phyloP scores from a whole-genome alignment of 2,329 filamentous ascomycete species.

The Hypoxylon sp. region DNA sequence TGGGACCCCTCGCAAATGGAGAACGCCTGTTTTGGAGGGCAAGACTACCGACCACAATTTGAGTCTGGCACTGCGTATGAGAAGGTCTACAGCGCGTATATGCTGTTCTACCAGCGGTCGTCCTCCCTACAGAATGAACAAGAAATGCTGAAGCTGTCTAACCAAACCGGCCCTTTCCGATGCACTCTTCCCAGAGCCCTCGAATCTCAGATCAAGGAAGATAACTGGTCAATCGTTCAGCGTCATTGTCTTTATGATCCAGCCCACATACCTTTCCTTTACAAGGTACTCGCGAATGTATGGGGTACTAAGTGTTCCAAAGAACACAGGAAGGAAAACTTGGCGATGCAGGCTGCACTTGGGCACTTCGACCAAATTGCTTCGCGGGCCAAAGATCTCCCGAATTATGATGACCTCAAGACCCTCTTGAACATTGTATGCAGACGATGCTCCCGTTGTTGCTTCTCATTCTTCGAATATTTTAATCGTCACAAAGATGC shows the following conservation, averaged over 20 bases:
- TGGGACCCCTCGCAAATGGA: slow-evolving; percentile 83
- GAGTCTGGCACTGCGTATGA: slow-evolving; percentile 65
- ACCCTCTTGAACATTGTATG: slow-evolving; percentile 63
- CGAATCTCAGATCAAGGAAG: slow-evolving; percentile 71
- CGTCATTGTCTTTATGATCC: slow-evolving; percentile 85
- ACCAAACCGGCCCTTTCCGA: slow-evolving; percentile 57
- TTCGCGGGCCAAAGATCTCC: slow-evolving; percentile 75
- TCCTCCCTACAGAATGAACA: slow-evolving; percentile 71
- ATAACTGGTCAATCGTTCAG: slow-evolving; percentile 80
- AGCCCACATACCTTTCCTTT: slow-evolving; percentile 75
- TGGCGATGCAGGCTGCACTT: slow-evolving; percentile 67
- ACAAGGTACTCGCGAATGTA: slow-evolving; percentile 69
- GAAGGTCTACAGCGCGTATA: slow-evolving; percentile 91
- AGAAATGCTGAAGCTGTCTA: slow-evolving; percentile 57
- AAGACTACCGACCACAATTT: slow-evolving; percentile 65
- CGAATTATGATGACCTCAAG: slow-evolving; percentile 70
- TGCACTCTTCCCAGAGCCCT: slow-evolving; percentile 60
- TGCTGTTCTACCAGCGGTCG: slow-evolving; percentile 94
- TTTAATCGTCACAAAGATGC: slow-evolving; percentile 66
- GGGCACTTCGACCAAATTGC: slow-evolving; percentile 82
- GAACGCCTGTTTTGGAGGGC: slow-evolving; percentile 82
- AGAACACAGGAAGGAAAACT: slow-evolving; percentile 60
- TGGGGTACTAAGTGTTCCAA: slow-evolving; percentile 64
- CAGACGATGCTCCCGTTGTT: slow-evolving; percentile 65
- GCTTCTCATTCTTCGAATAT: slow-evolving; percentile 71